Evolutionary conservation across 129 eudicot species (phyloP).

Genomic region (Flaveria bidentis): DNA sequence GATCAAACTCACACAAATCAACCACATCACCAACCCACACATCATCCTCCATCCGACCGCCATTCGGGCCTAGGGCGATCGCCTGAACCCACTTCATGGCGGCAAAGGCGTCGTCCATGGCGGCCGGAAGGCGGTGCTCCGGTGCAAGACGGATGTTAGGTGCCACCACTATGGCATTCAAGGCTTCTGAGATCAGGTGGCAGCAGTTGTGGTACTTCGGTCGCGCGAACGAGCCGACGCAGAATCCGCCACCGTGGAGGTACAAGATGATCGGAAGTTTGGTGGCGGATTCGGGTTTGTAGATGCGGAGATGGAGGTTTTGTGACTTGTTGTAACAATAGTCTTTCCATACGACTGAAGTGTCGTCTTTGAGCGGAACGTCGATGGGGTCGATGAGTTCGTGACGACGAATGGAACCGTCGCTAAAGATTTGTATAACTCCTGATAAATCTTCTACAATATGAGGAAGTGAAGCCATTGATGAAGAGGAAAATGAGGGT

Average conservation of each 20-base stretch:
- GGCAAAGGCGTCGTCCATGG: conserved; percentile 49
- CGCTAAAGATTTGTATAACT: conserved; percentile 60
- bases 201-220: conserved; percentile 66
- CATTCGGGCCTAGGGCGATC: conserved; percentile 24
- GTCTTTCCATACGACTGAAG: conserved; percentile 62
- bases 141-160: conserved; percentile 96
- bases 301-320: conserved; percentile 62
- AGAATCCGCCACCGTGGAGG: conserved; percentile 89
- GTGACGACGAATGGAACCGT: conserved; percentile 60
- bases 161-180: conserved; percentile 59
- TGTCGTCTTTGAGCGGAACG: conserved; percentile 43
- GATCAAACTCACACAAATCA: conserved; percentile 58
- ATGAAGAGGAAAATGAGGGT: neutral
- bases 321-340: conserved; percentile 44
- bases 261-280: conserved; percentile 60
- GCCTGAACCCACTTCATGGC: conserved; percentile 59
- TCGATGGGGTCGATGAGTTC: conserved; percentile 29
- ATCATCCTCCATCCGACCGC: neutral
- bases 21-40: conserved; percentile 36
- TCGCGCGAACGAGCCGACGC: conserved; percentile 73
- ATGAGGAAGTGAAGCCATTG: conserved; percentile 57
- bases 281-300: conserved; percentile 49
- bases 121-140: conserved; percentile 82
- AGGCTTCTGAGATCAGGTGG: conserved; percentile 55
- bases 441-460: conserved; percentile 81